Percentiles rank a stretch among this genome's conserved stretches.
phyloP scores from a whole-genome alignment of 768 basidiomycete species.

The Tulasnella sp. region DNA sequence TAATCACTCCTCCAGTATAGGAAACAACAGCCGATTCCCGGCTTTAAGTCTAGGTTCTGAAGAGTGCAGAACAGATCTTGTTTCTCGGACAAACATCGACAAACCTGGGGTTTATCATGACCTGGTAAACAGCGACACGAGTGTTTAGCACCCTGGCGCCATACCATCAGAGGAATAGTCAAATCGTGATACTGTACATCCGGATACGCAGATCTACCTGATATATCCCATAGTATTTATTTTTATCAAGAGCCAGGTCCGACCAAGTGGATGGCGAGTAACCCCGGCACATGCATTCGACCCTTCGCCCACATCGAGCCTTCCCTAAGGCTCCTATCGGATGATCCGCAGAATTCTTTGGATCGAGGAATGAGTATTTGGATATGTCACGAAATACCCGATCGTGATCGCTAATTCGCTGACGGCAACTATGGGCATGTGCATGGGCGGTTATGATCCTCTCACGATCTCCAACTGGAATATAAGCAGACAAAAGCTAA shows the following conservation, averaged over 20 bases:
- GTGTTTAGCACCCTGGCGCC: background rate
- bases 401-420: too few relatives aligned
- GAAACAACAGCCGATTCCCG: background rate
- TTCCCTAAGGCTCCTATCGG: background rate
- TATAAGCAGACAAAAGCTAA: too few relatives aligned
- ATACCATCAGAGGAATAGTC: background rate
- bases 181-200: background rate
- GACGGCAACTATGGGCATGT: too few relatives aligned
- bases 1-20: background rate
- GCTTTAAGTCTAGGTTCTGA: background rate
- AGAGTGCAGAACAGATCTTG: background rate
- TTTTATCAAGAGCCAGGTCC: background rate
- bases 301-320: background rate
- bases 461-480: too few relatives aligned
- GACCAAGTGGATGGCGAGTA: background rate
- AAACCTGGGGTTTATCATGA: background rate
- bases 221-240: background rate
- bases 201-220: background rate
- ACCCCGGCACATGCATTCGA: background rate
- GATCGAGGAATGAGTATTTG: too few relatives aligned
- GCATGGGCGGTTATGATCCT: too few relatives aligned
- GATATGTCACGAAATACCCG: too few relatives aligned
- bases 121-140: too few relatives aligned
- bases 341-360: too few relatives aligned
- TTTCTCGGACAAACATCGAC: background rate